phyloP scores from a whole-genome alignment of 441 rosid species.

The Sinapis alba region DNA sequence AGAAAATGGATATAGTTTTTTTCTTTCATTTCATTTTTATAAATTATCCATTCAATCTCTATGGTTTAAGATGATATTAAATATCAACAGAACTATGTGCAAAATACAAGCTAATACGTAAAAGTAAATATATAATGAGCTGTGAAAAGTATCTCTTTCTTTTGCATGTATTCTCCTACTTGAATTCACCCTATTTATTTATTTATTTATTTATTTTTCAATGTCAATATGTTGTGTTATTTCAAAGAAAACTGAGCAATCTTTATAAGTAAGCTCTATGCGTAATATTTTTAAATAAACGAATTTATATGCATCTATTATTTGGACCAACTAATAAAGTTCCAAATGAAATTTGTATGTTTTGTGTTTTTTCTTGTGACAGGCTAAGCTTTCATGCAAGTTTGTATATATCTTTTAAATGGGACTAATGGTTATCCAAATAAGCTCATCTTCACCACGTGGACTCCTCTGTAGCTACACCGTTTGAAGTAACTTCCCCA shows the following conservation, averaged over 20 bases:
- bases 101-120: slow-evolving; percentile 14
- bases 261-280: background rate
- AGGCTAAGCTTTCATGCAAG: background rate
- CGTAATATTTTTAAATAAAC: no score
- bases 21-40: slow-evolving; percentile 6
- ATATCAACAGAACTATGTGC: slow-evolving; percentile 11
- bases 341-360: background rate
- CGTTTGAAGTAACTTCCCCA: slow-evolving; percentile 9
- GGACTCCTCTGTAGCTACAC: slow-evolving; percentile 11
- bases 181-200: no score
- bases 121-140: background rate
- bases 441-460: slow-evolving; percentile 18
- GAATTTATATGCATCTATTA: background rate
- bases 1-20: slow-evolving; percentile 10
- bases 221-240: background rate
- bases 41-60: slow-evolving; percentile 23
- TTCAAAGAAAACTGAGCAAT: background rate
- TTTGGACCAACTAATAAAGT: background rate
- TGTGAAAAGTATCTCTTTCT: background rate
- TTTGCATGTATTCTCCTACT: background rate
- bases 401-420: background rate
- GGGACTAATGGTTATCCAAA: slow-evolving; percentile 8
- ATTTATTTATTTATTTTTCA: no score
- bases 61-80: slow-evolving; percentile 20
- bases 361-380: background rate